phyloP scores from a whole-genome alignment of 495 filamentous ascomycete genomes.

The Jackrogersella minutella region DNA sequence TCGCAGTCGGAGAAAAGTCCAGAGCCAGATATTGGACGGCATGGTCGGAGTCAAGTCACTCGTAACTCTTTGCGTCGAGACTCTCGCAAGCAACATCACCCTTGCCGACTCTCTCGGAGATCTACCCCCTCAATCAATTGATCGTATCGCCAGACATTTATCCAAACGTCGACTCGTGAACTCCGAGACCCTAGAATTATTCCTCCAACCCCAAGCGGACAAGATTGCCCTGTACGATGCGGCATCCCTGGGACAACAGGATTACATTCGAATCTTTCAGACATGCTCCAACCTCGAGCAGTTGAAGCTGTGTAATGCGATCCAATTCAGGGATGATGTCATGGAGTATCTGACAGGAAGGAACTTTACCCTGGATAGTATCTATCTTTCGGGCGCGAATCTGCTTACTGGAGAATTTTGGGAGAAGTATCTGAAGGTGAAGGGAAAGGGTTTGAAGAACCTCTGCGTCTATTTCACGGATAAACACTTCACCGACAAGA shows the following conservation, averaged over 20 bases:
- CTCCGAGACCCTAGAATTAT: conserved; percentile 73
- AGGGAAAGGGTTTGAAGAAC: conserved; percentile 68
- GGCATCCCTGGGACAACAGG: conserved; percentile 74
- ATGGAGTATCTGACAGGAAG: conserved; percentile 81
- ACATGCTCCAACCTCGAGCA: conserved; percentile 70
- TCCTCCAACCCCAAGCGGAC: conserved; percentile 72
- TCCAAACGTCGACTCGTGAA: conserved; percentile 80
- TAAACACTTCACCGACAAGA: conserved; percentile 65
- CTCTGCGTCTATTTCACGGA: conserved; percentile 80
- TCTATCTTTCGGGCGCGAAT: conserved; percentile 78
- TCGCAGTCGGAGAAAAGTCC: conserved; percentile 67
- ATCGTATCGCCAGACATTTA: conserved; percentile 80
- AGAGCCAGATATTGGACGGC: conserved; percentile 83
- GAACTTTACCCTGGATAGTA: conserved; percentile 65
- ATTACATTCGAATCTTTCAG: conserved; percentile 83
- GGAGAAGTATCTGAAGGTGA: conserved; percentile 67
- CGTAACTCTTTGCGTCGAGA: conserved; percentile 82
- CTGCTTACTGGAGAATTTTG: conserved; percentile 76
- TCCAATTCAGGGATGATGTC: conserved; percentile 84
- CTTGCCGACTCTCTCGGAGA: conserved; percentile 87
- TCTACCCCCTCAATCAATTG: conserved; percentile 69
- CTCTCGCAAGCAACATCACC: conserved; percentile 80
- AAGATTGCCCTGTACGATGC: conserved; percentile 82
- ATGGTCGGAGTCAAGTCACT: conserved; percentile 74
- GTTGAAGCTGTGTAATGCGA: conserved; percentile 78